phyloP scores from a whole-genome alignment of 2,329 filamentous ascomycete genomes.

The Claviceps capensis region DNA sequence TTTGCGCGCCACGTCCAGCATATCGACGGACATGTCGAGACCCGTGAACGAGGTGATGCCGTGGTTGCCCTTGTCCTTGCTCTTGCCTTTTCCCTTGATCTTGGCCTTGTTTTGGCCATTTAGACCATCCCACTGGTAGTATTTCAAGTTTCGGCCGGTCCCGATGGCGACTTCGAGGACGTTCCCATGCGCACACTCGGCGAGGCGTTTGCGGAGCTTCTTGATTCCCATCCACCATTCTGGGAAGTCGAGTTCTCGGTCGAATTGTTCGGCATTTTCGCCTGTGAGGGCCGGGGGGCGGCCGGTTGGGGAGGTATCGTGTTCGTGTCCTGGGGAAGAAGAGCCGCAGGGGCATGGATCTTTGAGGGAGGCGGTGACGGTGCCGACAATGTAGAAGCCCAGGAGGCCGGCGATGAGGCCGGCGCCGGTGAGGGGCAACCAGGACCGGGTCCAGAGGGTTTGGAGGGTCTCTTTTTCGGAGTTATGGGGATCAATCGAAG shows the following conservation, averaged over 20 bases:
- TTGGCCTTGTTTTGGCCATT: conserved; percentile 3
- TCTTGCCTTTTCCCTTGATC: not conserved
- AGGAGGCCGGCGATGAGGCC: conserved; percentile 30
- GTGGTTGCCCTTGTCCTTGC: not conserved
- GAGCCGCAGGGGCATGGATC: conserved; percentile 8
- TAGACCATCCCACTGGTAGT: conserved; percentile 41
- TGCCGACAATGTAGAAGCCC: conserved; percentile 32
- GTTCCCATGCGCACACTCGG: conserved; percentile 34
- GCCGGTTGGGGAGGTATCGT: conserved; percentile 29
- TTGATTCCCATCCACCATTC: conserved; percentile 45
- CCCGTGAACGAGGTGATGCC: conserved; percentile 44
- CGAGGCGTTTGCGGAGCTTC: conserved; percentile 34
- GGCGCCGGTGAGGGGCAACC: conserved; percentile 31
- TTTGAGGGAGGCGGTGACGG: conserved; percentile 22
- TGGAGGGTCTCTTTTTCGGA: conserved; percentile 19
- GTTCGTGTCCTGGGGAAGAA: conserved; percentile 13
- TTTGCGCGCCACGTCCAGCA: conserved; percentile 43
- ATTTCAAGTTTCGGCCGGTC: conserved; percentile 46
- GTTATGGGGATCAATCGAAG: conserved; percentile 12
- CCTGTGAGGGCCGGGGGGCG: conserved; percentile 32
- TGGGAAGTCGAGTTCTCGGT: conserved; percentile 41
- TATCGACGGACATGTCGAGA: conserved; percentile 45
- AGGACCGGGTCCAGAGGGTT: conserved; percentile 24
- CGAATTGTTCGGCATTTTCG: conserved; percentile 40
- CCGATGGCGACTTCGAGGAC: conserved; percentile 51